Conservation (phyloP, 768 basidiomycete genomes). For the Filobasidium floriforme region DNA sequence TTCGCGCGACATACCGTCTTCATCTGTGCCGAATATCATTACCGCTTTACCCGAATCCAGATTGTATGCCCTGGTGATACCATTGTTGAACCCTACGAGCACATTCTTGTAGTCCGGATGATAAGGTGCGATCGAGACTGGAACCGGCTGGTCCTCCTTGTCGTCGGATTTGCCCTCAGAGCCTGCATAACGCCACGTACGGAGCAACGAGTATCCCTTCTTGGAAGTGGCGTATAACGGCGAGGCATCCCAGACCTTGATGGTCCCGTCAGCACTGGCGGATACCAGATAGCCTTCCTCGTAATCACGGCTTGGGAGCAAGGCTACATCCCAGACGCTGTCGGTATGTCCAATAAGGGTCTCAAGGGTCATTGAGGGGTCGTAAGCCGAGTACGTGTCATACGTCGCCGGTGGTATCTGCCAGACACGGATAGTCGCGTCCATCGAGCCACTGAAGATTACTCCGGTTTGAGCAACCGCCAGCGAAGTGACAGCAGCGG, state of each 20-base stretch:
- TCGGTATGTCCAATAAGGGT: conserved; percentile 88
- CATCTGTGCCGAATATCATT: conserved; percentile 55
- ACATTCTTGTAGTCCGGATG: conserved; percentile 69
- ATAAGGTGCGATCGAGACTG: conserved; percentile 75
- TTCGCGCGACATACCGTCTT: conserved; percentile 17
- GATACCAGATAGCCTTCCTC: conserved; percentile 78
- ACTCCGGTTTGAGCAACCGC: conserved; percentile 51
- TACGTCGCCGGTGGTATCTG: conserved; percentile 61
- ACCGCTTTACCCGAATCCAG: conserved; percentile 75
- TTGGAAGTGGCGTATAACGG: conserved; percentile 47
- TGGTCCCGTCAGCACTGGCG: conserved; percentile 80
- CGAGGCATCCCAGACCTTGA: conserved; percentile 84
- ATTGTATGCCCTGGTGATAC: conserved; percentile 82
- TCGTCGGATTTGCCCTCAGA: conserved; percentile 46
- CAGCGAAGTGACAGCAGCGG: conserved; percentile 78
- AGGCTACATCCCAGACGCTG: conserved; percentile 89
- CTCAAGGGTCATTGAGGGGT: conserved; percentile 65
- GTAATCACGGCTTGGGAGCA: conserved; percentile 51
- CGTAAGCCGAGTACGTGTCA: conserved; percentile 86
- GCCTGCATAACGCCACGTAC: conserved; percentile 73
- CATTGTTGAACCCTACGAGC: conserved; percentile 82
- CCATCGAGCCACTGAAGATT: conserved; percentile 85
- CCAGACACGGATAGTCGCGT: conserved; percentile 90
- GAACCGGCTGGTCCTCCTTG: conserved; percentile 48
- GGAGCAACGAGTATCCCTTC: conserved; percentile 52